Base-by-base conservation (phyloP, 495 filamentous ascomycete genomes). In the Letharia lupina region DNA sequence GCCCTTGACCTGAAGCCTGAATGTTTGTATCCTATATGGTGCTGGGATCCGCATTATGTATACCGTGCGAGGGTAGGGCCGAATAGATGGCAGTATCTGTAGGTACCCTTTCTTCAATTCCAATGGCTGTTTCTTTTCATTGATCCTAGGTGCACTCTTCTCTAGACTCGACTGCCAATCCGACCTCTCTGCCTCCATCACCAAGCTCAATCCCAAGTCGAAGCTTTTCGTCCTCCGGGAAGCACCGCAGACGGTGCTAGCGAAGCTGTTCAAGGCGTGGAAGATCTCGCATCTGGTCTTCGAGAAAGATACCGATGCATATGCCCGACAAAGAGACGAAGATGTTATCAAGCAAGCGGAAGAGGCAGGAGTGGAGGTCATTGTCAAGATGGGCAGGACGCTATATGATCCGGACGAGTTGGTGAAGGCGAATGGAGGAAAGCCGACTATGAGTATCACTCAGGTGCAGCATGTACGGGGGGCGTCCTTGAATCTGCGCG, bases 21-120 rank as follows among this genome's bases (percentile, higher is more conserved):
- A 48, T 78, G 77, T 16, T 78, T 89, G 11, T 90, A 85, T 73
- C 86, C 86, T 10, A 75, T 89, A 42, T 88, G 84, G 80, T 88
- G 84, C 31, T 89, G 87, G 86, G 86, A 88, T 70, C 86, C 86
- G 50, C 86, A 89, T 71, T 90, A 89, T 73, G 86, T 89, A 60
- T 90, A 89, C 67, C 80, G 78, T 33, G 81, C 86, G 6, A 78
- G 86, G 45, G 86, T 84, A 4, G 86, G 86, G 1, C 76, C 80
- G 3, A 90, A 90, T 68, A 76, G 87, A 69, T 89, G 84, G 83
- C 82, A 86, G 63, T 89, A 84, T 70, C 73, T 89, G 70, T 84
- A 70, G 70, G 31, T 31, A 18, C 13, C 12, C 6, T 39, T 50
- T 5, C 16, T n/a, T 10, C 20, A 61, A 7, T 18, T 42, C 39